Evolutionary conservation across 768 basidiomycete species (phyloP), one percentile per base, ranked within the genome.

Genomic region (Mycena capillaripes): DNA sequence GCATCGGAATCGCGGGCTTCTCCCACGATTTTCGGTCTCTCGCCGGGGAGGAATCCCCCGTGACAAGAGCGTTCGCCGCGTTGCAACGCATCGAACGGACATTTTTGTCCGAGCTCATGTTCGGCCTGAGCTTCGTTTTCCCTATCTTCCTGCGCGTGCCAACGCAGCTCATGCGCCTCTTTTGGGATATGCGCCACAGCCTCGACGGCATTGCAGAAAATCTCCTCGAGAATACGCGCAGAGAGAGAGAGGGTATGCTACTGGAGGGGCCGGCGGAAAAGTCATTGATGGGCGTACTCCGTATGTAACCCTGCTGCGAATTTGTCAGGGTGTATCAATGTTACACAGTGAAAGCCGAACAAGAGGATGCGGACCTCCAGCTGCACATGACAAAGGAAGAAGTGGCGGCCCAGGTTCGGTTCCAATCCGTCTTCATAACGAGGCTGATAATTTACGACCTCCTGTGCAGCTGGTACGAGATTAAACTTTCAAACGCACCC

Each of bases 21-120:
- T 82, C 84, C 17, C 84, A 87, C 75, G 81, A 86, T 70, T 87
- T 87, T 59, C 79, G 80, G 12, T 78, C 83, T 0, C 77, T 87
- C n/a, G 81, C 82, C 0, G 84, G 84, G 21, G 46, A 74, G 40
- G 4, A 60, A 36, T 74, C 73, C 4, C 30, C 66, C 2, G 73
- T 74, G 25, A 69, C 74, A 8, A n/a, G 29, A 10, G 74, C 67
- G 4, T 75, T 71, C 58, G 59, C 72, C 27, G 48, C 74, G 10
- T 17, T 71, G 52, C 52, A 69, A 21, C 10, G 42, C 9, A 29
- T 10, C 14, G 61, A 53, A 34, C 71, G 40, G 40, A 70, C 17
- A 1, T 14, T 74, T 27, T 10, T 55, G 11, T 12, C 46, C 16
- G 42, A 71, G 1, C 21, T 74, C 10, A 19, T 81, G 12, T 34